phyloP scores from a whole-genome alignment of 192 early-diverging fungal genomes.

The Thoreauomyces humboldtii region DNA sequence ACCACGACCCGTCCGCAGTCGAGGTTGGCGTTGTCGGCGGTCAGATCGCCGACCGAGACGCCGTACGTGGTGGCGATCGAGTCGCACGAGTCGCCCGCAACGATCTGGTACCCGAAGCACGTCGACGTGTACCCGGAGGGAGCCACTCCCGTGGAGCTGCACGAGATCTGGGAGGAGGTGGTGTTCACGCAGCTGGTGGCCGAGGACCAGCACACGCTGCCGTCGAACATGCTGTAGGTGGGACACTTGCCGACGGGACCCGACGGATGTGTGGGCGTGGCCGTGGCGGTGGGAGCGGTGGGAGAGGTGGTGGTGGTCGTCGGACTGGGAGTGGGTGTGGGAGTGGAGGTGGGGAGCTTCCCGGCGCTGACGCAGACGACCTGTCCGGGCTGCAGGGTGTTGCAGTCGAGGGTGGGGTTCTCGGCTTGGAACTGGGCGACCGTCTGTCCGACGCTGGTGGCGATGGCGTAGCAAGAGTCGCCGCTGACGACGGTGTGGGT shows the following conservation, averaged over 20 bases:
- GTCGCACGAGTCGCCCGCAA: not conserved
- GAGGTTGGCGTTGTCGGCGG: not conserved
- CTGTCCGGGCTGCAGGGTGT: not conserved
- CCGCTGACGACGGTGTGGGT: not conserved
- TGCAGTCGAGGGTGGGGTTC: too few species aligned
- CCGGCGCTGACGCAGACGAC: slow-evolving; percentile 12
- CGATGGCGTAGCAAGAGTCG: not conserved
- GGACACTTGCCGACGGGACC: not conserved
- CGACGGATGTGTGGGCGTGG: too few species aligned
- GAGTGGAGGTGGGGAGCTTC: slow-evolving; percentile 7
- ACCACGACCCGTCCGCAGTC: too few species aligned
- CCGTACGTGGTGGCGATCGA: not conserved
- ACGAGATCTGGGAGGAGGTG: not conserved
- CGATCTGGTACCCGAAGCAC: not conserved
- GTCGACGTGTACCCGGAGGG: not conserved
- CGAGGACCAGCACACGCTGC: not conserved
- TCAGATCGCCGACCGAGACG: not conserved
- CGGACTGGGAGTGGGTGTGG: not conserved
- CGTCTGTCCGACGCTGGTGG: not conserved
- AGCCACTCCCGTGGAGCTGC: too few species aligned
- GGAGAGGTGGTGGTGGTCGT: not conserved
- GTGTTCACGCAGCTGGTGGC: not conserved
- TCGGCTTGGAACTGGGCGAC: not conserved
- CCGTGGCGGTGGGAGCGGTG: not conserved
- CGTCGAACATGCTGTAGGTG: not conserved